phyloP scores from a whole-genome alignment of 2,329 filamentous ascomycete species.

The Fusarium sp. region DNA sequence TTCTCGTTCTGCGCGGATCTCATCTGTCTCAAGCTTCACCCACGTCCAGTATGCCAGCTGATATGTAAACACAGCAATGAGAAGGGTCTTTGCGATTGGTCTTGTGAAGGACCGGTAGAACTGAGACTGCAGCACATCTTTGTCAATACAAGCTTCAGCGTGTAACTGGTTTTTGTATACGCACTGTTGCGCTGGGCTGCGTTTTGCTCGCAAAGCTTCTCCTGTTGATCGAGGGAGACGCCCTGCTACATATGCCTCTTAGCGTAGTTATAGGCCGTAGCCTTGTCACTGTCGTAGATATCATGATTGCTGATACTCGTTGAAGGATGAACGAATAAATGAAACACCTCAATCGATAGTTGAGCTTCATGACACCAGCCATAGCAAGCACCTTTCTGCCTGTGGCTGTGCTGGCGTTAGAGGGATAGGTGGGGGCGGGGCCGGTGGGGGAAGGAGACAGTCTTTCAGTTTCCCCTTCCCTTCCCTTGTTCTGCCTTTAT shows the following conservation, averaged over 20 bases:
- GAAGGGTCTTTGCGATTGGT: conserved; percentile 79
- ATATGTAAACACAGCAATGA: conserved; percentile 82
- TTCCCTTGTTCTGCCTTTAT: conserved; percentile 28
- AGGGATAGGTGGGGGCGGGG: conserved; percentile 33
- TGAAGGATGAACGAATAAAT: conserved; percentile 1
- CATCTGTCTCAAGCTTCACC: conserved; percentile 79
- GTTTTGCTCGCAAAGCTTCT: conserved; percentile 49
- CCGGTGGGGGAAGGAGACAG: conserved; percentile 25
- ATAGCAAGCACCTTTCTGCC: not conserved
- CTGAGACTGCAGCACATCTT: conserved; percentile 60
- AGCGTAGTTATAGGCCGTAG: conserved; percentile 30
- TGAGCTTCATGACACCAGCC: conserved; percentile 31
- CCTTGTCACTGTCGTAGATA: conserved; percentile 19
- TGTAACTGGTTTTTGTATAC: not conserved
- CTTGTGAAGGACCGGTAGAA: conserved; percentile 83
- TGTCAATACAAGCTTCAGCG: conserved; percentile 1
- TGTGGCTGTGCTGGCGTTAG: conserved; percentile 7
- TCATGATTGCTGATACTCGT: conserved; percentile 22
- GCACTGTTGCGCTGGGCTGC: conserved; percentile 48
- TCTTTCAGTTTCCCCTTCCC: conserved; percentile 15
- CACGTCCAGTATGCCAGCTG: conserved; percentile 82
- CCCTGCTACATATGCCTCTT: not conserved
- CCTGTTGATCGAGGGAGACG: not conserved
- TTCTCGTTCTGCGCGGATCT: conserved; percentile 71
- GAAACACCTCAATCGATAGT: conserved; percentile 16